These are phyloP conservation scores for Zea mays DNA, from an alignment of 176 grass and related monocot species.

Conservation along the genomic window DNA sequence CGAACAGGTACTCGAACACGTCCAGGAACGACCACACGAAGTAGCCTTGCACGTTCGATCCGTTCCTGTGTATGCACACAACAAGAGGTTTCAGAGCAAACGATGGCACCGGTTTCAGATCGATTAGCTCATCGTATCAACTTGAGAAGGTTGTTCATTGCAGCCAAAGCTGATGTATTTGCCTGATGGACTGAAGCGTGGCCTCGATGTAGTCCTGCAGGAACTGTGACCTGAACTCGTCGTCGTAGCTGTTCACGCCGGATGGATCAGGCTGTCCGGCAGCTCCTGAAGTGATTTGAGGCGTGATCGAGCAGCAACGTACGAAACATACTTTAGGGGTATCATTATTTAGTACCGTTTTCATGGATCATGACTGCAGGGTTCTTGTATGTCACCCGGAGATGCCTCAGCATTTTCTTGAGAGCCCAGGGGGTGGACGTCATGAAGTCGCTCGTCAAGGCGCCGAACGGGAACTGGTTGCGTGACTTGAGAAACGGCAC, in stretches of 20 bases:
- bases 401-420: slow-evolving; percentile 66
- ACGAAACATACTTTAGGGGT: background rate
- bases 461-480: slow-evolving; percentile 19
- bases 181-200: slow-evolving; percentile 50
- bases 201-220: slow-evolving; percentile 62
- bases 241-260: slow-evolving; percentile 2
- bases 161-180: slow-evolving; percentile 3
- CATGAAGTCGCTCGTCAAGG: background rate
- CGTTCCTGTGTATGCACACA: slow-evolving; percentile 52
- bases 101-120: background rate
- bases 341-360: slow-evolving; percentile 50
- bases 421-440: slow-evolving; percentile 65
- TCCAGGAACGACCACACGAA: slow-evolving; percentile 94
- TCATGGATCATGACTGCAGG: slow-evolving; percentile 78
- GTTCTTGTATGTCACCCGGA: slow-evolving; percentile 77
- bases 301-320: background rate
- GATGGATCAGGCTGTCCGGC: slow-evolving; percentile 25
- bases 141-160: background rate
- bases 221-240: slow-evolving; percentile 47
- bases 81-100: background rate
- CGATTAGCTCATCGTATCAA: background rate
- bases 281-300: slow-evolving; percentile 30
- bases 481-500: slow-evolving; percentile 49
- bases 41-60: slow-evolving; percentile 76
- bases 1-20: slow-evolving; percentile 59